Conservation (phyloP, 495 filamentous ascomycete genomes). For the Talaromyces trachyspermus region DNA sequence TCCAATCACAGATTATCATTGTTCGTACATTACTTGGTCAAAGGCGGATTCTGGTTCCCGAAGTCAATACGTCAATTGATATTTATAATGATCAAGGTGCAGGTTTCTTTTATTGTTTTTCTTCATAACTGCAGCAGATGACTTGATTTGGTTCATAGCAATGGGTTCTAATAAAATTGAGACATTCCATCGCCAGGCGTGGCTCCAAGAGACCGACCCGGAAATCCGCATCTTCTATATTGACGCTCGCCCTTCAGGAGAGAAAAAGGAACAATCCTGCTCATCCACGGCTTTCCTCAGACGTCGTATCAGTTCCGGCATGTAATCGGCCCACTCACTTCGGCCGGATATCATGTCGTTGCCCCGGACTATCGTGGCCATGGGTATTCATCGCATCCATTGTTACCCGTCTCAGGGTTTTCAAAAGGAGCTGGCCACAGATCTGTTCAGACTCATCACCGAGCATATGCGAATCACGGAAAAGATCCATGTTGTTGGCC, state of each 20-base stretch:
- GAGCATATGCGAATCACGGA: conserved; percentile 21
- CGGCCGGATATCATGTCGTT: conserved; percentile 46
- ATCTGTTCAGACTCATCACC: conserved; percentile 21
- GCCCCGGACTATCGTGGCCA: conserved; percentile 54
- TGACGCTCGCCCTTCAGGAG: conserved; percentile 7
- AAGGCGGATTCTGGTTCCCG: no score
- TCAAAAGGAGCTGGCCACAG: conserved; percentile 14
- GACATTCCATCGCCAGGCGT: conserved; percentile 15
- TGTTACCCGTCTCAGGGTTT: conserved; percentile 8
- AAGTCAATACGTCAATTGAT: no score
- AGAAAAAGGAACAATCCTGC: conserved; percentile 30
- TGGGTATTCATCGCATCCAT: conserved; percentile 18
- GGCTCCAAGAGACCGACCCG: conserved; percentile 12
- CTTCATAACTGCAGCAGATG: no score
- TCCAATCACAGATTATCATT: no score
- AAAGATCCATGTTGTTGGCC: conserved; percentile 34
- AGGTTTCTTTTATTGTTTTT: no score
- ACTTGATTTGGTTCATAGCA: no score
- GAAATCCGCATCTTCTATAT: conserved; percentile 19
- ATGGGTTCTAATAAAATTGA: no score
- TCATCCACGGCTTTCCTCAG: conserved; percentile 53
- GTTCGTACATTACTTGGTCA: no score
- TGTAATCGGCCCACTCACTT: conserved; percentile 39
- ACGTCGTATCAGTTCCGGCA: conserved; percentile 57
- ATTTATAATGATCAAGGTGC: no score